Conservation (phyloP, 371 early-diverging fungal species). For the Funneliformis caledonium region DNA sequence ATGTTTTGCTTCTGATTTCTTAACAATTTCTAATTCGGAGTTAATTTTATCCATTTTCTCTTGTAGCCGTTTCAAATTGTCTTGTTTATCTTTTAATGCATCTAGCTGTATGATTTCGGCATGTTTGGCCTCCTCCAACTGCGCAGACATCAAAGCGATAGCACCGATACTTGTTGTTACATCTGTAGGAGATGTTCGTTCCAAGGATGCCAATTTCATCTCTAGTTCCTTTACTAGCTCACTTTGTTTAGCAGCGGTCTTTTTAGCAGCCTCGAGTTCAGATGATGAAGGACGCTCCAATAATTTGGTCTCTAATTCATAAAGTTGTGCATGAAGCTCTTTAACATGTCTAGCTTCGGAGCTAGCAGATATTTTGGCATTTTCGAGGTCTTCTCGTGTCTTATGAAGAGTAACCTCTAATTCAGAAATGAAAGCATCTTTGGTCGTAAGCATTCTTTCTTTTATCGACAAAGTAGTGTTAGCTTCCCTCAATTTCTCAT, state of each 20-base stretch:
- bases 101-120: not conserved
- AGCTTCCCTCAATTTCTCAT: constrained; percentile 31
- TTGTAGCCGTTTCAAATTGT: not conserved
- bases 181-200: not conserved
- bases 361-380: constrained; percentile 8
- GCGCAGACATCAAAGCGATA: not conserved
- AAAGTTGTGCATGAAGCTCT: constrained; percentile 24
- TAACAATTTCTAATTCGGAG: constrained; percentile 2
- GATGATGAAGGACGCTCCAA: not conserved
- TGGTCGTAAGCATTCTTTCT: constrained; percentile 10
- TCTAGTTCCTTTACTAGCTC: constrained; percentile 8
- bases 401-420: constrained; percentile 3
- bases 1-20: not conserved
- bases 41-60: not conserved
- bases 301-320: not conserved
- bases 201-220: not conserved
- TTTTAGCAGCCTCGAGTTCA: not conserved
- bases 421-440: constrained; percentile 23
- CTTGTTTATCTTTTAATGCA: not conserved
- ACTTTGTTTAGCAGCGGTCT: not conserved
- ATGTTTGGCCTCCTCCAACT: not conserved
- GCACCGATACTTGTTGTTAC: not conserved
- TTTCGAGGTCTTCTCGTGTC: constrained; percentile 27
- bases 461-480: constrained; percentile 1
- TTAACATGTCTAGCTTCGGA: constrained; percentile 6